phyloP scores from a whole-genome alignment of 768 basidiomycete species.

The Hericium coralloides region DNA sequence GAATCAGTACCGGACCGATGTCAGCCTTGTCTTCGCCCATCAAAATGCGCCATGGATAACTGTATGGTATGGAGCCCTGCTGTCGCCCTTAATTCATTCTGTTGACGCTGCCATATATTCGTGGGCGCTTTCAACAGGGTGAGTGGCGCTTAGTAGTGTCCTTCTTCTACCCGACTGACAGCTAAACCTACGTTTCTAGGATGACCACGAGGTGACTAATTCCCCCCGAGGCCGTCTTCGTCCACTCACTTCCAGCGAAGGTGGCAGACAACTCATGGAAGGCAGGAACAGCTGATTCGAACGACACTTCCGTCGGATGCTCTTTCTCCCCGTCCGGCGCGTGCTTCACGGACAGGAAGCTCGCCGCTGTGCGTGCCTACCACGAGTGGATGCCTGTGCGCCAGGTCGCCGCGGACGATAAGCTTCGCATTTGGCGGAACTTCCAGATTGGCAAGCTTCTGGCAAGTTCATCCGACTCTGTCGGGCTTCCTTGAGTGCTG shows the following conservation, averaged over 20 bases:
- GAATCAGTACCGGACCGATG: constrained; percentile 44
- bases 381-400: constrained; percentile 60
- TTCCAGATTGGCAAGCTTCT: constrained; percentile 57
- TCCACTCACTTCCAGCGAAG: constrained; percentile 18
- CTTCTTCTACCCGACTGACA: background rate
- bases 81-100: background rate
- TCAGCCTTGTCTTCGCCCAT: constrained; percentile 38
- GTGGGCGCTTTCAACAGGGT: constrained; percentile 6
- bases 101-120: too few species aligned
- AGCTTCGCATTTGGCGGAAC: constrained; percentile 53
- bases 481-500: background rate
- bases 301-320: constrained; percentile 42
- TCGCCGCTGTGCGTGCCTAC: constrained; percentile 49
- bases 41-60: constrained; percentile 45
- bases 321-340: constrained; percentile 43
- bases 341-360: constrained; percentile 51
- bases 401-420: constrained; percentile 44
- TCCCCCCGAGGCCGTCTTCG: background rate
- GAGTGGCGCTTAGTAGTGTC: background rate
- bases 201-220: constrained; percentile 39
- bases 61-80: constrained; percentile 31
- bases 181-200: constrained; percentile 23
- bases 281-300: constrained; percentile 44
- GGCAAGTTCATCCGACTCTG: constrained; percentile 7
- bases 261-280: constrained; percentile 52